Evolutionary conservation across 495 filamentous ascomycete genomes (phyloP).

Genomic region (Beverwykella pulmonaria): DNA sequence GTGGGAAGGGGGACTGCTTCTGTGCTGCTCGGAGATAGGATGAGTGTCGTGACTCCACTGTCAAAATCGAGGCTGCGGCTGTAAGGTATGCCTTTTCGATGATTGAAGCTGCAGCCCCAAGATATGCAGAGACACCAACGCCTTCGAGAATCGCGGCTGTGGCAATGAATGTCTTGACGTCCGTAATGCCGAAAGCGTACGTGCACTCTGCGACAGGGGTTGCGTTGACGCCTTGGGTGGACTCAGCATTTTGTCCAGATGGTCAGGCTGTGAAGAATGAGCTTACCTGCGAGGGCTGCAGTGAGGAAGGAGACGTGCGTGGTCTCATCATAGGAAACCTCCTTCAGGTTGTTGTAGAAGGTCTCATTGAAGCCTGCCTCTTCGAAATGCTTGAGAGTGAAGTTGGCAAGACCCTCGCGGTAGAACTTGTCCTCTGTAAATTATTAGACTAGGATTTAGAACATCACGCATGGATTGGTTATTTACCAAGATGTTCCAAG

Average conservation of each 20-base stretch:
- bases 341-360: slow-evolving; percentile 58
- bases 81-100: slow-evolving; percentile 56
- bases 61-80: slow-evolving; percentile 64
- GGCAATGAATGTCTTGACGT: slow-evolving; percentile 54
- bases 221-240: slow-evolving; percentile 48
- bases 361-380: slow-evolving; percentile 53
- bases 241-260: neutral
- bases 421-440: slow-evolving; percentile 54
- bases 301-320: slow-evolving; percentile 63
- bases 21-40: slow-evolving; percentile 59
- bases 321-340: slow-evolving; percentile 57
- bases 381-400: slow-evolving; percentile 54
- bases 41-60: slow-evolving; percentile 64
- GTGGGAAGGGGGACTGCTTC: slow-evolving; percentile 55
- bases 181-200: slow-evolving; percentile 60
- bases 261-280: neutral
- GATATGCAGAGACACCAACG: slow-evolving; percentile 51
- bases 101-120: slow-evolving; percentile 63
- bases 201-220: slow-evolving; percentile 56
- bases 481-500: slow-evolving; percentile 51
- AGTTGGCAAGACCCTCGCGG: slow-evolving; percentile 59
- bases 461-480: neutral
- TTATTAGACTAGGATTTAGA: neutral
- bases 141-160: slow-evolving; percentile 59
- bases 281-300: slow-evolving; percentile 50